These are phyloP conservation scores for Reticulascus tulasneorum DNA, from an alignment of 2,329 filamentous ascomycete species.

Conservation along the genomic window DNA sequence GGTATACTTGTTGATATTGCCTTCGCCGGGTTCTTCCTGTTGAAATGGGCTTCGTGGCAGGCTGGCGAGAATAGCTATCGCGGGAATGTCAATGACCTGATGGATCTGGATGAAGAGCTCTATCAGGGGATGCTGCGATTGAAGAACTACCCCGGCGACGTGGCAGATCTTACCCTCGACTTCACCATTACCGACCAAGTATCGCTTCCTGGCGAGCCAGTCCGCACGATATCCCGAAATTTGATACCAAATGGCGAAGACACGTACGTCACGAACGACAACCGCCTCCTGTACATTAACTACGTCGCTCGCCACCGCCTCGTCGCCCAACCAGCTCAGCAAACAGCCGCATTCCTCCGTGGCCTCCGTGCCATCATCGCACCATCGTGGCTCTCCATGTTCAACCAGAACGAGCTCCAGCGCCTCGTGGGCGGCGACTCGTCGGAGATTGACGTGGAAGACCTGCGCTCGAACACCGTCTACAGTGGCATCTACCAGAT, in stretches of 20 bases:
- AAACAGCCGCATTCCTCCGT: conserved; percentile 82
- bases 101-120: conserved; percentile 84
- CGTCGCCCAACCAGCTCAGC: conserved; percentile 70
- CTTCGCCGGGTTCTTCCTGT: conserved; percentile 92
- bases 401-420: conserved; percentile 93
- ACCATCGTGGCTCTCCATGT: conserved; percentile 94
- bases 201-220: conserved; percentile 39
- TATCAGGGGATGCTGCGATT: conserved; percentile 81
- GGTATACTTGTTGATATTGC: conserved; percentile 89
- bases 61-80: conserved; percentile 72
- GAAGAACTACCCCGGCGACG: conserved; percentile 81
- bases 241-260: conserved; percentile 74
- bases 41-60: conserved; percentile 77
- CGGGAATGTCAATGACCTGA: conserved; percentile 89
- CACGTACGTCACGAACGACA: conserved; percentile 81
- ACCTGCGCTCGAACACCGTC: conserved; percentile 76
- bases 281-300: conserved; percentile 90
- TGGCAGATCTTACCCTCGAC: conserved; percentile 76
- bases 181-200: conserved; percentile 81
- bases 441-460: conserved; percentile 79
- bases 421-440: conserved; percentile 87
- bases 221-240: conserved; percentile 66
- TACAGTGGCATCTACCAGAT: conserved; percentile 88
- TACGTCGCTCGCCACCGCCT: conserved; percentile 86
- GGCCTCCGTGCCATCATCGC: conserved; percentile 86